phyloP scores from a whole-genome alignment of 2,329 filamentous ascomycete species.

The Penicillium hesseltinei region DNA sequence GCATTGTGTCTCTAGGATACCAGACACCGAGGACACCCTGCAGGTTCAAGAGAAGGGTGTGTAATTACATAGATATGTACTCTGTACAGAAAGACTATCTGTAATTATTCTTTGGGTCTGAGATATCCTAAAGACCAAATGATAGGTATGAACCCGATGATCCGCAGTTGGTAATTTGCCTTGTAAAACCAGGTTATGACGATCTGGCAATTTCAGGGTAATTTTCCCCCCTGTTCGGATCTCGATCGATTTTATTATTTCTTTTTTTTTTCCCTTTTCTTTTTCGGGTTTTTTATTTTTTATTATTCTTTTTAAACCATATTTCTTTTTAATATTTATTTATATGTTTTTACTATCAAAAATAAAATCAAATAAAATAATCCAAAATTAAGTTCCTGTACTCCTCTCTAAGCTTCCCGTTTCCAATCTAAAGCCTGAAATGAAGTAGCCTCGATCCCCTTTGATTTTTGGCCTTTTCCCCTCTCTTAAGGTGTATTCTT shows the following conservation, averaged over 20 bases:
- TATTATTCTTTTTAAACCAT: neutral
- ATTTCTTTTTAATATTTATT: neutral
- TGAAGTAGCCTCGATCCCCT: constrained; percentile 27
- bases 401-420: constrained; percentile 16
- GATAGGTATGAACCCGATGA: constrained; percentile 22
- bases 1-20: neutral
- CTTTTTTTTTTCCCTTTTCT: neutral
- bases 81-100: neutral
- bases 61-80: neutral
- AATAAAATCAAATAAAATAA: neutral
- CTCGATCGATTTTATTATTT: constrained; percentile 9
- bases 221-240: constrained; percentile 10
- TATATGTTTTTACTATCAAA: neutral
- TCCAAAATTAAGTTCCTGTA: constrained; percentile 3
- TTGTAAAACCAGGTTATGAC: constrained; percentile 18
- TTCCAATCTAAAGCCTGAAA: constrained; percentile 24
- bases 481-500: constrained; percentile 5
- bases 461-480: constrained; percentile 11
- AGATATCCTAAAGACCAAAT: neutral
- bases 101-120: neutral
- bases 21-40: neutral
- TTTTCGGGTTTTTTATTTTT: neutral
- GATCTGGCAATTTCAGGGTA: constrained; percentile 15
- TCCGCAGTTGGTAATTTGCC: constrained; percentile 27
- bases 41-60: neutral